Percentiles rank a stretch among this genome's conserved stretches.
These are phyloP conservation scores for Claviceps sp. DNA, from an alignment of 2,329 filamentous ascomycete genomes.

Conservation along the genomic window DNA sequence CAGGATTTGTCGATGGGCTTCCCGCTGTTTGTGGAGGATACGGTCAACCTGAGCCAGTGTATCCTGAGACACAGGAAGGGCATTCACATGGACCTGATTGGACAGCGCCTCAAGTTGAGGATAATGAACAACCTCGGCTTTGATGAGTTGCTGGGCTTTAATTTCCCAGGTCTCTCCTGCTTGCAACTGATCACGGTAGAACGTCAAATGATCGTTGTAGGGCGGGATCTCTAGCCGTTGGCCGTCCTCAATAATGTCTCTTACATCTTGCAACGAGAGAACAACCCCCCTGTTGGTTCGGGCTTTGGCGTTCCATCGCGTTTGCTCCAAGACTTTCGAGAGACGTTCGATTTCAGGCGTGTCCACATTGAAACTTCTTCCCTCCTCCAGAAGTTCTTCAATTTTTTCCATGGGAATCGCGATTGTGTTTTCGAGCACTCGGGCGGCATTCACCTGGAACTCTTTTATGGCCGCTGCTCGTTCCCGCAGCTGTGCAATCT, in stretches of 20 bases:
- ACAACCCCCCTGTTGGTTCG: constrained; percentile 48
- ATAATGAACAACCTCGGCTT: constrained; percentile 84
- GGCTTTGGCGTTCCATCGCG: constrained; percentile 79
- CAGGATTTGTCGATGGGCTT: constrained; percentile 79
- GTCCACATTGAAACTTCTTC: constrained; percentile 80
- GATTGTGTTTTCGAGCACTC: constrained; percentile 53
- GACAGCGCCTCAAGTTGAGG: constrained; percentile 88
- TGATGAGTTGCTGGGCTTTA: constrained; percentile 84
- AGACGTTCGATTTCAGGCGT: constrained; percentile 78
- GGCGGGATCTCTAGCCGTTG: constrained; percentile 63
- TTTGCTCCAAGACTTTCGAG: constrained; percentile 66
- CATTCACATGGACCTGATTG: constrained; percentile 56
- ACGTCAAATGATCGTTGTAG: constrained; percentile 66
- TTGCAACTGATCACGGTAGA: constrained; percentile 61
- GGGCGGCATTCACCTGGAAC: constrained; percentile 66
- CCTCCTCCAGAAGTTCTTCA: constrained; percentile 82
- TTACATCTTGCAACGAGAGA: constrained; percentile 65
- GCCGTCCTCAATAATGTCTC: constrained; percentile 65
- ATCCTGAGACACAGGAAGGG: constrained; percentile 67
- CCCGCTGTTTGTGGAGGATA: constrained; percentile 88
- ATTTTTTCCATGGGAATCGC: constrained; percentile 58
- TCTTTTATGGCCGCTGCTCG: constrained; percentile 71
- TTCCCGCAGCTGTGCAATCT: constrained; percentile 76
- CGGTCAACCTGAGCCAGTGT: constrained; percentile 76
- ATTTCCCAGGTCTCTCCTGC: constrained; percentile 80